Percentiles rank a stretch among this genome's conserved stretches.
Conservation (phyloP, 129 eudicot species). For the Solidago caesia region DNA sequence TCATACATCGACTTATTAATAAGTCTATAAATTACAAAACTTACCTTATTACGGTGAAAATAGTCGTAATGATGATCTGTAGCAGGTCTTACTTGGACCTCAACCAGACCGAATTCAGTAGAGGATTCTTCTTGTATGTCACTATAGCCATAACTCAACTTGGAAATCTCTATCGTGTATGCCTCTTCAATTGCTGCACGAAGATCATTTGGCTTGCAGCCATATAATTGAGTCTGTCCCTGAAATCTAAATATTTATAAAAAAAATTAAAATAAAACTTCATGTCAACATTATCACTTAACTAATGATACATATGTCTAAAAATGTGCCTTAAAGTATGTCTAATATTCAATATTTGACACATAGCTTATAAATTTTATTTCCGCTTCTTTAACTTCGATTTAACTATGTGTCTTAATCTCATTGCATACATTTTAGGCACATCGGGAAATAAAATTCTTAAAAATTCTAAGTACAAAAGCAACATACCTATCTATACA, state of each 20-base stretch:
- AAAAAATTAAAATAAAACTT: too few species aligned
- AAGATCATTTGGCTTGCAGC: conserved; percentile 77
- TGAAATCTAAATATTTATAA: conserved; percentile 49
- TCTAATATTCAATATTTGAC: too few species aligned
- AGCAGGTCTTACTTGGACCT: conserved; percentile 46
- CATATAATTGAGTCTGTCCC: conserved; percentile 81
- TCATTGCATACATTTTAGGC: too few species aligned
- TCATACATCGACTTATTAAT: conserved; percentile 9
- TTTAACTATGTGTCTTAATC: too few species aligned
- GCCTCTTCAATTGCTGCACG: conserved; percentile 92
- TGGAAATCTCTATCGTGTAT: conserved; percentile 52
- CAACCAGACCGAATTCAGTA: conserved; percentile 33
- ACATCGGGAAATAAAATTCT: too few species aligned
- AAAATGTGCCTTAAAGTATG: too few species aligned
- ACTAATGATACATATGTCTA: too few species aligned
- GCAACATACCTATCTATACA: conserved; percentile 65
- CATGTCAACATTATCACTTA: too few species aligned
- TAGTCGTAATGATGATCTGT: conserved; percentile 46
- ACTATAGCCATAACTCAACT: conserved; percentile 31
- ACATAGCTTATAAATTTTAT: too few species aligned
- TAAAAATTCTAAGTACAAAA: conserved; percentile 3
- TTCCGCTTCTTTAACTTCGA: too few species aligned
- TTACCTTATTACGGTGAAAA: conserved; percentile 47
- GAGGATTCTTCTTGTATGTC: conserved; percentile 29
- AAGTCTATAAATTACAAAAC: conserved; percentile 16